Conservation (phyloP, 148 eudicot genomes). For the Suaeda aralocaspica region DNA sequence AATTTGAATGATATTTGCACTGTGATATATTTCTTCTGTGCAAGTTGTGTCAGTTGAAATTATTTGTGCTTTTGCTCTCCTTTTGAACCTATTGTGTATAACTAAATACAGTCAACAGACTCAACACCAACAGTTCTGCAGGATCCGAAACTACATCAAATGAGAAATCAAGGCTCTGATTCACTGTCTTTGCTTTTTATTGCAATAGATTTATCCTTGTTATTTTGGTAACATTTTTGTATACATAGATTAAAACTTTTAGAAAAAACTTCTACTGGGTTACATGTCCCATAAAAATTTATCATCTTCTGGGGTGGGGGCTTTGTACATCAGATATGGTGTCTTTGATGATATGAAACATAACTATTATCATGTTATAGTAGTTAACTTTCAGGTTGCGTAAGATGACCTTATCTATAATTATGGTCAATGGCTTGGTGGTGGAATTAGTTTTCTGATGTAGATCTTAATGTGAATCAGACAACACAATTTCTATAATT, state of each 20-base stretch:
- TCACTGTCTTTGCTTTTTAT: background rate
- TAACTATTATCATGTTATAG: background rate
- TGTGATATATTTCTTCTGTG: background rate
- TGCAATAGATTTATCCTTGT: background rate
- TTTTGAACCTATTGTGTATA: background rate
- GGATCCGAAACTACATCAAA: background rate
- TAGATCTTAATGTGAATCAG: background rate
- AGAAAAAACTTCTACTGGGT: background rate
- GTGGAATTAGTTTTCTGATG: background rate
- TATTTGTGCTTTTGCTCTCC: background rate
- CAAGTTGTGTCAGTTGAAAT: background rate
- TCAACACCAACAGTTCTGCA: background rate
- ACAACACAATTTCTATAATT: background rate
- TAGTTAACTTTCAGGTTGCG: no score
- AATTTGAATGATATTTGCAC: background rate
- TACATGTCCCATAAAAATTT: background rate
- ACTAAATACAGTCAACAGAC: no score
- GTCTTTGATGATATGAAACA: background rate
- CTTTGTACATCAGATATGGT: background rate
- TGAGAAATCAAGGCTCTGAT: background rate
- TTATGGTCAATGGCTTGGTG: slow-evolving; percentile 1
- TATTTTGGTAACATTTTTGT: background rate
- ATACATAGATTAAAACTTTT: background rate
- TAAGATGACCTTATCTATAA: no score
- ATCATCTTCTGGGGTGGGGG: background rate